Evolutionary conservation across 257 asterid genomes (phyloP), one percentile per base, ranked within the genome.

Genomic region (Striga asiatica): DNA sequence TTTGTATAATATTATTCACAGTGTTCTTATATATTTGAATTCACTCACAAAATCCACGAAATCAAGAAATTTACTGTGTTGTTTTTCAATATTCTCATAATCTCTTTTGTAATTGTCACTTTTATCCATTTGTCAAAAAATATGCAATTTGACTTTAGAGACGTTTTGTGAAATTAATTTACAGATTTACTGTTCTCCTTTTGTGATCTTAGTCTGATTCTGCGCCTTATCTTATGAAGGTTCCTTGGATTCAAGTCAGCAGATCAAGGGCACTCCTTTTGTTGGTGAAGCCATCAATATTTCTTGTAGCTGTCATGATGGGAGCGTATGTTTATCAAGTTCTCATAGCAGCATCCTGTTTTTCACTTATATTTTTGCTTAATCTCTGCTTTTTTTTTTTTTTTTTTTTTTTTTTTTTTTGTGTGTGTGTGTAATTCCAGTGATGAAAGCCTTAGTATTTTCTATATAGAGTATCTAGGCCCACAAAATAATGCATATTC

Each of bases 171-270:
- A 29, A 39, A 39, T 39, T 39, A 3, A 13, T 7, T 39, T 39
- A 18, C 16, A 39, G 47, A 13, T 39, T 39, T 6, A 12, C 47
- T 39, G 45, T 1, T 39, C 20, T 39, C 5, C 19, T 39, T 39
- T 39, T 39, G 20, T 39, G 20, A 39, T 13, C 16, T 13, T 39
- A 3, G 5, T 12, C n/a, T 13, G 19, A 13, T 12, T 13, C 9
- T 39, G 47, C 16, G 16, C 16, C 47, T 38, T 16, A 38, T 38
- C 14, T 41, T 63, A 35, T 69, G 65, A 60, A 85, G 97, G 98
- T 87, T 59, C 98, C 96, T 18, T 91, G 95, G 95, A 87, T 91
- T 69, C 98, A 91, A 80, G 93, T 91, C 60, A 91, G 96, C 78
- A 76, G 82, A 74, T 87, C 98, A 55, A 77, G 96, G 65, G 72